A percentile compares a stretch with the other conserved stretches of the same genome.
Conservation (phyloP, 2,329 filamentous ascomycete species). For the Aspergillus thermomutatus region DNA sequence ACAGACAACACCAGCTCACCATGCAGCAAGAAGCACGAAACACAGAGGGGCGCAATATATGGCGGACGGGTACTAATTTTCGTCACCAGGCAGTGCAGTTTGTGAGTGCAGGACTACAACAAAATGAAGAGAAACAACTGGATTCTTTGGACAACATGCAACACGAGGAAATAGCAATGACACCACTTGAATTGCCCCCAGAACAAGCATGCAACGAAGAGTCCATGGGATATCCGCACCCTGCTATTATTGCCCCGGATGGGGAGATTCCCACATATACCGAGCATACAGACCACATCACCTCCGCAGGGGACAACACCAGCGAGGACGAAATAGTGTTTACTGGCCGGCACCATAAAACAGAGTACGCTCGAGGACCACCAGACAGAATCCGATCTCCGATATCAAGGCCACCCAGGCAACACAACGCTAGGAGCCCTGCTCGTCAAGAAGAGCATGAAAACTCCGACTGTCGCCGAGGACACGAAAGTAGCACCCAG, state of each 20-base stretch:
- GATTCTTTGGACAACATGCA: constrained; percentile 4
- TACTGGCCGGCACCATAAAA: constrained; percentile 27
- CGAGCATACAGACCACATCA: constrained; percentile 26
- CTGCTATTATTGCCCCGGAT: constrained; percentile 33
- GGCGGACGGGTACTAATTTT: constrained; percentile 49
- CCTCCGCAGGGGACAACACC: constrained; percentile 49
- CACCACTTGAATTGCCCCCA: not conserved
- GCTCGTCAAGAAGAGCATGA: not conserved
- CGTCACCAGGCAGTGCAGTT: constrained; percentile 57
- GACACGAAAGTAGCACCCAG: not conserved
- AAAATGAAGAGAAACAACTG: constrained; percentile 24
- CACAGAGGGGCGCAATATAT: constrained; percentile 50
- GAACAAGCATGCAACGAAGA: not conserved
- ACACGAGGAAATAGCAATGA: not conserved
- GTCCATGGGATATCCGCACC: not conserved
- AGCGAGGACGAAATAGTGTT: constrained; percentile 61
- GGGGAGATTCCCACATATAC: constrained; percentile 27
- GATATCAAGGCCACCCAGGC: not conserved
- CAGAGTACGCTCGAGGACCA: constrained; percentile 12
- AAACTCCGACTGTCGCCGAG: not conserved
- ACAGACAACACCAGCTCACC: constrained; percentile 32
- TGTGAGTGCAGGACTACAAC: constrained; percentile 56
- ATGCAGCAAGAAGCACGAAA: constrained; percentile 59
- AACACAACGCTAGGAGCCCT: not conserved
- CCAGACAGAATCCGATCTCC: not conserved